Evolutionary conservation across 495 filamentous ascomycete species (phyloP).

Genomic region (Aspergillus sclerotiicarbonarius): DNA sequence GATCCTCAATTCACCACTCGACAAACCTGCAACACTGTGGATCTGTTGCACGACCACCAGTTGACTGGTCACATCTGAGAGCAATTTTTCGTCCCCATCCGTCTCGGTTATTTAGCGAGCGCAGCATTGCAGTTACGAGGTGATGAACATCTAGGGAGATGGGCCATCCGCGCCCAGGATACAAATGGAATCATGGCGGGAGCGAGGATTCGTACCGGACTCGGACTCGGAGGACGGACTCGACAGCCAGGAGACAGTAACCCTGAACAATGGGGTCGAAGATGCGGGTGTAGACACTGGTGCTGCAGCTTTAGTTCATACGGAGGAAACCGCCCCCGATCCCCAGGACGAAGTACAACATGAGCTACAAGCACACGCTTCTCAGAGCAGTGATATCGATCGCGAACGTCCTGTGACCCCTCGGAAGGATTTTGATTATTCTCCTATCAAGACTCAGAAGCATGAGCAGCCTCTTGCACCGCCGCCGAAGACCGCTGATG

Average conservation of each 20-base stretch:
- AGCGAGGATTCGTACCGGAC: conserved; percentile 61
- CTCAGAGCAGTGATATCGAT: neutral
- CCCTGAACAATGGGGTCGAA: conserved; percentile 11
- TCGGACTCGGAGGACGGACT: conserved; percentile 59
- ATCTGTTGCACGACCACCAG: neutral
- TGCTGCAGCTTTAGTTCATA: neutral
- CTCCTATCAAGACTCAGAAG: neutral
- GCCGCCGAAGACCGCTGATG: neutral
- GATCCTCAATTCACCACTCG: neutral
- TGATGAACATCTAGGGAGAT: conserved; percentile 40
- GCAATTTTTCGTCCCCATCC: neutral
- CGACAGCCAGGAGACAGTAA: conserved; percentile 33
- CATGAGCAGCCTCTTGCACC: neutral
- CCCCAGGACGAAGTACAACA: neutral
- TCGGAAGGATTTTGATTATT: neutral
- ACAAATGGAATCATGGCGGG: conserved; percentile 62
- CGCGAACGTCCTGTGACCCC: neutral
- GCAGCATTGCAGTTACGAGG: conserved; percentile 8
- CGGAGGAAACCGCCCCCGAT: neutral
- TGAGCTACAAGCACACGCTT: neutral
- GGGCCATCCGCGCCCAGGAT: conserved; percentile 37
- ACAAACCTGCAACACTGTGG: neutral
- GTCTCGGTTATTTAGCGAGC: neutral
- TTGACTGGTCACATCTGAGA: neutral
- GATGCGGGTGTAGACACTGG: conserved; percentile 15